A percentile compares a stretch with the other conserved stretches of the same genome.
These are phyloP conservation scores for Aspergillus wentii DNA, from an alignment of 495 filamentous ascomycete genomes.

Conservation along the genomic window DNA sequence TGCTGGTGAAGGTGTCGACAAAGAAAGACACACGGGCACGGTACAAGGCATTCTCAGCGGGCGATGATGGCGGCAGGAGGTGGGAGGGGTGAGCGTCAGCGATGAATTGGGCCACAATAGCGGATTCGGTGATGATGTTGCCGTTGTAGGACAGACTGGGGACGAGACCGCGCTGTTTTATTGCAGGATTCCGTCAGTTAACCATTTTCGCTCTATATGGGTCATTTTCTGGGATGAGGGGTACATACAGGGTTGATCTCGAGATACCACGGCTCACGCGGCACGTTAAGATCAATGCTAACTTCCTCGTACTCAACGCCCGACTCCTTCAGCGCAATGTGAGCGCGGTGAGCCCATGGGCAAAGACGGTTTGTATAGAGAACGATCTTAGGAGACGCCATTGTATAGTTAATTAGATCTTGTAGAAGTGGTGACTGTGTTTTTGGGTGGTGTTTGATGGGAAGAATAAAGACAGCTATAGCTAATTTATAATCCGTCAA, in stretches of 20 bases:
- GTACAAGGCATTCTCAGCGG: conserved; percentile 40
- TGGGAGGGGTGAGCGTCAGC: conserved; percentile 51
- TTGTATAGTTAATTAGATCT: conserved; percentile 8
- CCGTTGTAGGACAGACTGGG: conserved; percentile 67
- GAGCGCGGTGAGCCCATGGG: conserved; percentile 79
- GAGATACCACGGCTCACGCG: conserved; percentile 79
- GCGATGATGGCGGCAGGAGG: conserved; percentile 33
- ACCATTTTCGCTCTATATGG: too few species aligned
- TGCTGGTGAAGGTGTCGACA: conserved; percentile 66
- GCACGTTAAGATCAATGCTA: conserved; percentile 66
- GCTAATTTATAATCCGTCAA: too few species aligned
- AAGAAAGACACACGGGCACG: conserved; percentile 75
- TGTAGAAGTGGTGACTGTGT: too few species aligned
- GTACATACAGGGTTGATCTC: conserved; percentile 67
- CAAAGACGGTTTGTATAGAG: conserved; percentile 75
- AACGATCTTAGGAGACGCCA: conserved; percentile 43
- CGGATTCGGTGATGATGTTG: conserved; percentile 69
- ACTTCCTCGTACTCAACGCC: conserved; percentile 73
- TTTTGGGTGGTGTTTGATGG: background rate
- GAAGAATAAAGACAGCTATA: background rate
- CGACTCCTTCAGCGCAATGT: conserved; percentile 72
- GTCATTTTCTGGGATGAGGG: background rate
- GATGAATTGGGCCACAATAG: conserved; percentile 73
- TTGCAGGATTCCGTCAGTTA: conserved; percentile 1
- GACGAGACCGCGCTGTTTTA: conserved; percentile 68